Percentiles rank a stretch among this genome's conserved stretches.
Evolutionary conservation across 2,329 filamentous ascomycete species (phyloP).

Genomic region (Ascochyta fabae): DNA sequence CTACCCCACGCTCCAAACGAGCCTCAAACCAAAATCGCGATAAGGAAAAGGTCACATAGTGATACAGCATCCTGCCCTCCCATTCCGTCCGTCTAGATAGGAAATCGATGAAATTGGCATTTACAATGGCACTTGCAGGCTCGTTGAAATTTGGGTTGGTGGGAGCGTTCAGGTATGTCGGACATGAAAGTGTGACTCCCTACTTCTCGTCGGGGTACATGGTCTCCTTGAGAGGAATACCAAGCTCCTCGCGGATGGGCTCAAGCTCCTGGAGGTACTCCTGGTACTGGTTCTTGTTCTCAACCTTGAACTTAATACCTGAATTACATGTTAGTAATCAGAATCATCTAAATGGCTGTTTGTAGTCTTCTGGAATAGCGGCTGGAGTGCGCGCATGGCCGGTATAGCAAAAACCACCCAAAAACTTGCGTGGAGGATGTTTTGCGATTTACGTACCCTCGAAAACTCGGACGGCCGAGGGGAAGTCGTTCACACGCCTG

Average conservation of each 20-base stretch:
- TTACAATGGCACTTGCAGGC: conserved; percentile 25
- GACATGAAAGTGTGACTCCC: conserved; percentile 20
- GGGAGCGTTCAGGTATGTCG: conserved; percentile 20
- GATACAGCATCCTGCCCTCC: conserved; percentile 32
- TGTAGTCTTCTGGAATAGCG: background rate
- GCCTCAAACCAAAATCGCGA: conserved; percentile 21
- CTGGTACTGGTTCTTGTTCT: conserved; percentile 97
- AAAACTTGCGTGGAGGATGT: background rate
- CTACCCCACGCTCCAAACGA: conserved; percentile 16
- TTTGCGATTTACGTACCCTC: conserved; percentile 72
- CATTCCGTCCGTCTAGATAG: conserved; percentile 28
- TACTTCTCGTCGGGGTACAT: conserved; percentile 72
- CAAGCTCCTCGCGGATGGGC: conserved; percentile 89
- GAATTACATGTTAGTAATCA: conserved; percentile 35
- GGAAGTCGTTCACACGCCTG: conserved; percentile 96
- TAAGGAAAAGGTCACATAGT: conserved; percentile 35
- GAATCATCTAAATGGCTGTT: conserved; percentile 11
- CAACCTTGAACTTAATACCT: conserved; percentile 99
- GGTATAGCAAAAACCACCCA: background rate
- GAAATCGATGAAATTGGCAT: conserved; percentile 32
- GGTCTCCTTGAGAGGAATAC: conserved; percentile 88
- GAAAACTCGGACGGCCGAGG: conserved; percentile 96
- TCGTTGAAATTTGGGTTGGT: conserved; percentile 20
- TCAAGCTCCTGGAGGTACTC: conserved; percentile 95
- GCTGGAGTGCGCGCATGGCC: background rate